Evolutionary conservation across 257 asterid genomes (phyloP), one percentile per base, ranked within the genome.

Genomic region (Ocimum tenuiflorum): DNA sequence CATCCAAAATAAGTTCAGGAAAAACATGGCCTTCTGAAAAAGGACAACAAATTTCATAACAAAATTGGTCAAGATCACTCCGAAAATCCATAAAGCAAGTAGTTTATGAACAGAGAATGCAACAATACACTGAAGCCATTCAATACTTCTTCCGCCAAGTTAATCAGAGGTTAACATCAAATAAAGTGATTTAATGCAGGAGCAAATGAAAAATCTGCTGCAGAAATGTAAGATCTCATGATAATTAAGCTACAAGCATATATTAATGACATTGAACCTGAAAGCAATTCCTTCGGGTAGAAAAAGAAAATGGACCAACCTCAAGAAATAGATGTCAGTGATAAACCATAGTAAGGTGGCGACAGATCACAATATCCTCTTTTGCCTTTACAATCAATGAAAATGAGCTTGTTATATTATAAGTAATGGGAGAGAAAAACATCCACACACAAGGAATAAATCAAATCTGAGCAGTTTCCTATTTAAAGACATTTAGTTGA

Each of bases 401-500:
- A 54, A 38, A 17, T 11, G 22, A 36, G 46, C 46, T 63, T 35
- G 53, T 51, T 45, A 22, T 17, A n/a, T 5, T 7, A 46, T n/a
- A 0, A 31, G 63, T 17, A 60, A 31, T 55, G 35, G 50, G 66
- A 20, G 58, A 11, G 43, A 64, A 46, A 64, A 55, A 55, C 38
- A n/a, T n/a, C 36, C 63, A 22, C 27, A 33, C 50, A 33, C 3
- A 8, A 10, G 19, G 9, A 20, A 60, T 45, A 27, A 4, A 11
- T 17, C 66, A 45, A 33, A 22, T 36, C 20, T 17, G n/a, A n/a
- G 42, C 22, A 60, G 63, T 38, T 63, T 56, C 23, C 27, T 75
- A 35, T 42, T 36, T 42, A 31, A 66, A 36, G 58, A 58, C 41
- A 45, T 47, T 33, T 5, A 47, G 63, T 31, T 69, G 72, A 69